Evolutionary conservation across 768 basidiomycete genomes (phyloP), one percentile per base, ranked within the genome.

Genomic region (Antrodiella citrinella): DNA sequence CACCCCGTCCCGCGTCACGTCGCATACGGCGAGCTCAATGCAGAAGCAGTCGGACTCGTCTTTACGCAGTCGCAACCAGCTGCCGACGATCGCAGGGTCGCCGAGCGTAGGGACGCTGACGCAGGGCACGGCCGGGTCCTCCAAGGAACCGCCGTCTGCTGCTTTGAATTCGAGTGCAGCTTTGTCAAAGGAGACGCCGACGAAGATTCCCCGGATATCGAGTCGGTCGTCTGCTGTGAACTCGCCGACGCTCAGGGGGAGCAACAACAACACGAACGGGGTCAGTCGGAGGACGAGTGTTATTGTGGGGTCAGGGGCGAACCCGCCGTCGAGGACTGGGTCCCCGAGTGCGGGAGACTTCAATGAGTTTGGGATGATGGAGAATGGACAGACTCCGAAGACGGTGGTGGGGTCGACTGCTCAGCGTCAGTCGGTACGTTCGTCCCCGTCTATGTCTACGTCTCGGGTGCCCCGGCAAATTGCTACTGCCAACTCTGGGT

Each of bases 81-180:
- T 95, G 9, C 92, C 91, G 7, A 93, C 93, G 10, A 95, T 95
- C 50, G 91, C 92, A 24, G 93, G 93, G 25, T 94, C 92, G 2
- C 93, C 93, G 3, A 94, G 92, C 11, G 86, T 91, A 44, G 86
- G 82, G 44, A 80, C 79, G 24, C 73, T 71, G 12, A 71, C 65
- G 25, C 82, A 79, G 60, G 30, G 30, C 30, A 7, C 30, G 30
- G 7, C 30, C 30, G 7, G 7, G 30, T 83, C 84, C 25, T 59
- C 65, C 9, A 79, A 75, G 57, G 84, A 84, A 50, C 74, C 68
- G 13, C 77, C 78, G 9, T 72, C 74, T n/a, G 71, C 76, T 10
- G 63, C 77, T 38, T 61, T 72, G 50, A 84, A 82, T 56, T 70
- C 78, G 13, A 59, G 71, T 2, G 70, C 75, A 23, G 68, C 72